Percentiles rank a stretch among this genome's conserved stretches.
phyloP scores from a whole-genome alignment of 2,329 filamentous ascomycete genomes.

The Aspergillus sp. region DNA sequence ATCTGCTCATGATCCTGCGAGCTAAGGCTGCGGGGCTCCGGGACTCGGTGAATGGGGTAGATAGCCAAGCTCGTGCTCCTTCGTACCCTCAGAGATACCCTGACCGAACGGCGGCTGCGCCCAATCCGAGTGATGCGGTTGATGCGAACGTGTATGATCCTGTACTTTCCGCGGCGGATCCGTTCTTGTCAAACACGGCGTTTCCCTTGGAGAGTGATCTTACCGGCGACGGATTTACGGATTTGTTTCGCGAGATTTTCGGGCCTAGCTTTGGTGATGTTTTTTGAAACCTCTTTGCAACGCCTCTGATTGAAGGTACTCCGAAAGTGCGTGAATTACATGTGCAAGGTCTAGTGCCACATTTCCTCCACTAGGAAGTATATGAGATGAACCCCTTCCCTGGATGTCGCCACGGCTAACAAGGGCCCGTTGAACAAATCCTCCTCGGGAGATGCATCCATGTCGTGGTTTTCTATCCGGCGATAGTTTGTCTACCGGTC shows the following conservation, averaged over 20 bases:
- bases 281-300: too few species aligned
- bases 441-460: too few species aligned
- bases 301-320: too few species aligned
- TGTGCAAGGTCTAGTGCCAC: too few species aligned
- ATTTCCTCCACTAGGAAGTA: too few species aligned
- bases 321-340: too few species aligned
- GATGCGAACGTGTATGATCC: not conserved
- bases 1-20: slow-evolving; percentile 25
- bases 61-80: not conserved
- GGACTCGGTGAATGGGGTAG: not conserved
- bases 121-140: not conserved
- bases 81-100: not conserved
- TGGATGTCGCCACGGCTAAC: too few species aligned
- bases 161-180: slow-evolving; percentile 18
- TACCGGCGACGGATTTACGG: slow-evolving; percentile 19
- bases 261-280: slow-evolving; percentile 21
- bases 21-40: slow-evolving; percentile 14
- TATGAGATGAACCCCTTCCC: too few species aligned
- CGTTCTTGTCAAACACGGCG: slow-evolving; percentile 17
- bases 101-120: not conserved
- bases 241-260: slow-evolving; percentile 27
- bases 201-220: slow-evolving; percentile 10
- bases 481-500: too few species aligned
- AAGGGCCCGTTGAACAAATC: too few species aligned
- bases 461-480: too few species aligned